Evolutionary conservation across 1,284 basidiomycete species (phyloP).

Genomic region (Cutaneotrichosporon mucoides): DNA sequence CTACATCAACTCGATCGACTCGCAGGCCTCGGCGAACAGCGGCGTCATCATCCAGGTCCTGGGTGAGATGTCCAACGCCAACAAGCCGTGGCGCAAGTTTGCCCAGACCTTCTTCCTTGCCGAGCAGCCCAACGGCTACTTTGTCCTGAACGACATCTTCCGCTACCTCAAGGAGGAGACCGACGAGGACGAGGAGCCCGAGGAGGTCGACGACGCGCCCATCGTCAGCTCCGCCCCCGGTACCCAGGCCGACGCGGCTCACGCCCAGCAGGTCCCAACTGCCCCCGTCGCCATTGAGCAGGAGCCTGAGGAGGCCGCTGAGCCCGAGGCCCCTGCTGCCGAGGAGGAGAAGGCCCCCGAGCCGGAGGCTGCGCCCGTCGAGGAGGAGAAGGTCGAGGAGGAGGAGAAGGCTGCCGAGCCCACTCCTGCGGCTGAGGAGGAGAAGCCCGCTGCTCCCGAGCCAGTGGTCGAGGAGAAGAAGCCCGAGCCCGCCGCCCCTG

Average conservation of each 20-base stretch:
- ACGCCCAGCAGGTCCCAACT: conserved; percentile 25
- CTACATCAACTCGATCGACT: conserved; percentile 91
- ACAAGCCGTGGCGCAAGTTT: conserved; percentile 90
- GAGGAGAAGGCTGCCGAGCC: conserved; percentile 11
- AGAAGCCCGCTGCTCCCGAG: conserved; percentile 17
- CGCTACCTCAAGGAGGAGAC: conserved; percentile 95
- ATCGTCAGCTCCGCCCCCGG: conserved; percentile 25
- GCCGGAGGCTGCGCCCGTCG: conserved; percentile 3
- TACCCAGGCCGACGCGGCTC: conserved; percentile 24
- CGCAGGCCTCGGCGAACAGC: conserved; percentile 85
- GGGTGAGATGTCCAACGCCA: conserved; percentile 94
- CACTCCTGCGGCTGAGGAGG: conserved; percentile 13
- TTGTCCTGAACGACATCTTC: conserved; percentile 99
- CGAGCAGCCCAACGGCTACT: conserved; percentile 98
- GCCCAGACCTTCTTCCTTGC: conserved; percentile 99
- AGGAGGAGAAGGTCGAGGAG: conserved; percentile 6
- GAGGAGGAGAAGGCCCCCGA: conserved; percentile 5
- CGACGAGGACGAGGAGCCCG: conserved; percentile 62
- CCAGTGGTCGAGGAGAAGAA: conserved; percentile 19
- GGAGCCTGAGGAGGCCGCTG: conserved; percentile 27
- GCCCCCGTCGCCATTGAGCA: conserved; percentile 34
- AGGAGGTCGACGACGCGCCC: conserved; percentile 29
- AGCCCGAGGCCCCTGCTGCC: conserved; percentile 23
- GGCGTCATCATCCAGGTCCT: conserved; percentile 99
- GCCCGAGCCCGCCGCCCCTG: conserved; percentile 22